These are phyloP conservation scores for Sherardia arvensis DNA, from an alignment of 257 asterid species.

Conservation along the genomic window DNA sequence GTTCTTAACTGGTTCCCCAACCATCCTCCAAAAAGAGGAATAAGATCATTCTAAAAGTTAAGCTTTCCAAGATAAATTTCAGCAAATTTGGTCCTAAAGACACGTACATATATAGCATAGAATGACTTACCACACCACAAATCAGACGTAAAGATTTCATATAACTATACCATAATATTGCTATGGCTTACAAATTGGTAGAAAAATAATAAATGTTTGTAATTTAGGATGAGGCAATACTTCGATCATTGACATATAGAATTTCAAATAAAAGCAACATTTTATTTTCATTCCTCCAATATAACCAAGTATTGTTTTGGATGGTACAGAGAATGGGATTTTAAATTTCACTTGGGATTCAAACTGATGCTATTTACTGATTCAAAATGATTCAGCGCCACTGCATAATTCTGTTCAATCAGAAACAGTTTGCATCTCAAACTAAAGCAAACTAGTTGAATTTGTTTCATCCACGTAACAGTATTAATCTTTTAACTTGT, in stretches of 20 bases:
- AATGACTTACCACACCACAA: no score
- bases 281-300: neutral
- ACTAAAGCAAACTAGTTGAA: neutral
- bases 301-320: constrained; percentile 20
- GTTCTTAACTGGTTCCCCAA: neutral
- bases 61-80: neutral
- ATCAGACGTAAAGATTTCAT: neutral
- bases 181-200: neutral
- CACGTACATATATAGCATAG: neutral
- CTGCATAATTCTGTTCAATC: no score
- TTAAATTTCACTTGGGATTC: neutral
- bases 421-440: no score
- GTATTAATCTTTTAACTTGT: no score
- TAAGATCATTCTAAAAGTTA: neutral
- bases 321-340: constrained; percentile 27
- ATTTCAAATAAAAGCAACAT: neutral
- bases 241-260: neutral
- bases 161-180: neutral
- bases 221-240: neutral
- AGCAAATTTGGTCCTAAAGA: neutral
- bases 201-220: neutral
- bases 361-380: neutral
- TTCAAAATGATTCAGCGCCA: no score
- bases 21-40: neutral
- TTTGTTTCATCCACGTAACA: neutral